phyloP scores from a whole-genome alignment of 305 asterid species.

The Andrographis paniculata region DNA sequence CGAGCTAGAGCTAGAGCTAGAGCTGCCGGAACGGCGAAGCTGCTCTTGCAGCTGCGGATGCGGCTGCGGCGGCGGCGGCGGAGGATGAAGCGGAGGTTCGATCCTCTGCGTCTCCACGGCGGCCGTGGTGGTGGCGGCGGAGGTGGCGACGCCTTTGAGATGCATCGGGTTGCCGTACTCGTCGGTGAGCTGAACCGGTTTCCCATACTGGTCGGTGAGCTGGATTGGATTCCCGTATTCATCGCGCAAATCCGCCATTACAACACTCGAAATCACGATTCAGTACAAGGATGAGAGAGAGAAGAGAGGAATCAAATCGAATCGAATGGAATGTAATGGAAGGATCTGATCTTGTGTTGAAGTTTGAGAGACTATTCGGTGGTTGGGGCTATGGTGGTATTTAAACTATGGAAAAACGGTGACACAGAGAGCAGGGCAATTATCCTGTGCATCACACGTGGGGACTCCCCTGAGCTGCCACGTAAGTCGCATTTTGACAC shows the following conservation, averaged over 20 bases:
- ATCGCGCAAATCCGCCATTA: conserved; percentile 72
- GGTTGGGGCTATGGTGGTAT: neutral
- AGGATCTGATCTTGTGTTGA: neutral
- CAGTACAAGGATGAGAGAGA: neutral
- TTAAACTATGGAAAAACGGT: neutral
- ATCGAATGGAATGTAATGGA: no score
- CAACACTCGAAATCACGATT: no score
- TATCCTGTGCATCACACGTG: neutral
- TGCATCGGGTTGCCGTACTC: conserved; percentile 80
- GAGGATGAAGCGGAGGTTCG: conserved; percentile 18
- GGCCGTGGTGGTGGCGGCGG: conserved; percentile 10
- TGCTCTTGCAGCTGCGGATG: conserved; percentile 22
- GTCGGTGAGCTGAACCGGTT: conserved; percentile 67
- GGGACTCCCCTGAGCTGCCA: neutral
- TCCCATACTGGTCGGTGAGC: conserved; percentile 58
- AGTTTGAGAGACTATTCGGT: neutral
- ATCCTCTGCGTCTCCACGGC: conserved; percentile 8
- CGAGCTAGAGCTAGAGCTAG: conserved; percentile 54
- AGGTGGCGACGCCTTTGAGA: conserved; percentile 61
- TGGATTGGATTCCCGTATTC: conserved; percentile 76
- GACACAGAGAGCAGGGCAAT: neutral
- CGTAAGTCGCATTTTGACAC: neutral
- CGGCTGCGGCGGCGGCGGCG: conserved; percentile 7
- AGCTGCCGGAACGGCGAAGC: conserved; percentile 40
- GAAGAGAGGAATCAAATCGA: neutral